phyloP scores from a whole-genome alignment of 768 basidiomycete species.

The Chiua virens region DNA sequence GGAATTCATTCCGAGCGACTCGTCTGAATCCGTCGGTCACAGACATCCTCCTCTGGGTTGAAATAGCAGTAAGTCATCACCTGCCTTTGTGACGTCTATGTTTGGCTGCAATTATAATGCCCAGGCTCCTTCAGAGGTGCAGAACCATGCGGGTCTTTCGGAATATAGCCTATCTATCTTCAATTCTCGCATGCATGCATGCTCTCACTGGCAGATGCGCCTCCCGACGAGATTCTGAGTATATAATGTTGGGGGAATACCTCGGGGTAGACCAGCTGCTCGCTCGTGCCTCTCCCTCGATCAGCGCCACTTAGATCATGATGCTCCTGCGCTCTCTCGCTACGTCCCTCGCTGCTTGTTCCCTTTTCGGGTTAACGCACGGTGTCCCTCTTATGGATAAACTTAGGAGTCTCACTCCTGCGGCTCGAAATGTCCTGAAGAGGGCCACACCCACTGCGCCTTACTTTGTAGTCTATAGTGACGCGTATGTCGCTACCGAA shows the following conservation, averaged over 20 bases:
- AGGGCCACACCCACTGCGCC: slow-evolving; percentile 39
- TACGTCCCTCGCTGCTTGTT: background rate
- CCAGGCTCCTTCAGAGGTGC: background rate
- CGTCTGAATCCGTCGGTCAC: background rate
- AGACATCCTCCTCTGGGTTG: no score
- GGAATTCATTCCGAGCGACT: no score
- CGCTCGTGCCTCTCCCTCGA: no score
- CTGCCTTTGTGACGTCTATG: background rate
- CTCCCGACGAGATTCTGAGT: slow-evolving; percentile 48
- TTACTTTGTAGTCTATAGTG: slow-evolving; percentile 43
- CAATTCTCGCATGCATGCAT: slow-evolving; percentile 30
- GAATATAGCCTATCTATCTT: background rate
- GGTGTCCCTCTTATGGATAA: slow-evolving; percentile 4
- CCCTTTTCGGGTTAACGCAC: background rate
- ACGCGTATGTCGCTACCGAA: slow-evolving; percentile 40
- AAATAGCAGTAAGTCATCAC: background rate
- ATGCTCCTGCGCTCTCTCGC: slow-evolving; percentile 2
- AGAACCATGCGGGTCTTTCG: background rate
- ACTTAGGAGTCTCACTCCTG: slow-evolving; percentile 9
- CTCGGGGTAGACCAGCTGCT: no score
- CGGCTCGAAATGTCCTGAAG: slow-evolving; percentile 8
- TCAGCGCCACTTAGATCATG: background rate
- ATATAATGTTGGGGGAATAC: background rate
- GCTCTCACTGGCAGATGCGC: slow-evolving; percentile 42
- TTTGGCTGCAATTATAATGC: background rate